Percentiles rank a stretch among this genome's conserved stretches.
Conservation (phyloP, 2,329 filamentous ascomycete genomes). For the Penicillium corylophilum region DNA sequence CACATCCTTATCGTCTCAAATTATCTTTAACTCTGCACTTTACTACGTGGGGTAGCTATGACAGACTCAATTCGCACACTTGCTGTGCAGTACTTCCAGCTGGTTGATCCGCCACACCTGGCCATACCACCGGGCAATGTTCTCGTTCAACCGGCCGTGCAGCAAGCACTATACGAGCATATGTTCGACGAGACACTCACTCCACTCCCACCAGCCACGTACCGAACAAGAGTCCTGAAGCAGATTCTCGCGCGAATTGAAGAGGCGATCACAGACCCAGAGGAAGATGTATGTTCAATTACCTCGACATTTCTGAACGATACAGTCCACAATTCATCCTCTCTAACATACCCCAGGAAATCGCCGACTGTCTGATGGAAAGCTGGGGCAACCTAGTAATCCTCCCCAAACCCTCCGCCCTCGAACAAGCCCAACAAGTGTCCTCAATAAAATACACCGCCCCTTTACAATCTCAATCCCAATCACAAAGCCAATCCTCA, state of each 20-base stretch:
- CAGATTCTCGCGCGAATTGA: slow-evolving; percentile 69
- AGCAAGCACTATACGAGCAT: slow-evolving; percentile 63
- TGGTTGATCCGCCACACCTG: slow-evolving; percentile 61
- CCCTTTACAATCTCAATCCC: slow-evolving; percentile 18
- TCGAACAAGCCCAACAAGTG: slow-evolving; percentile 66
- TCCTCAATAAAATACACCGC: slow-evolving; percentile 71
- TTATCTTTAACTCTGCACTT: background rate
- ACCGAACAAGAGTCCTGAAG: slow-evolving; percentile 72
- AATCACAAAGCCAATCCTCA: no score
- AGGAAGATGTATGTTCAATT: slow-evolving; percentile 68
- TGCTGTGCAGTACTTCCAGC: slow-evolving; percentile 74
- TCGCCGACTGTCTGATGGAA: slow-evolving; percentile 77
- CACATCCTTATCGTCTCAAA: background rate
- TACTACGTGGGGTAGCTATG: slow-evolving; percentile 7
- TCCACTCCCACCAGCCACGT: slow-evolving; percentile 65
- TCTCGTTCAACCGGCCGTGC: slow-evolving; percentile 62
- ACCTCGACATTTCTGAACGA: no score
- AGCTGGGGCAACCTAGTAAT: slow-evolving; percentile 65
- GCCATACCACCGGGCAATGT: slow-evolving; percentile 61
- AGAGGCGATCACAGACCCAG: slow-evolving; percentile 72
- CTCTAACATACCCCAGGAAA: slow-evolving; percentile 58
- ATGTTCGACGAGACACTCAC: slow-evolving; percentile 63
- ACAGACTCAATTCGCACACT: slow-evolving; percentile 38
- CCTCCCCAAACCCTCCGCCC: slow-evolving; percentile 62
- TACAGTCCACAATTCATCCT: no score